Base-by-base conservation (phyloP, 148 eudicot genomes). In the Chenopodium album region DNA sequence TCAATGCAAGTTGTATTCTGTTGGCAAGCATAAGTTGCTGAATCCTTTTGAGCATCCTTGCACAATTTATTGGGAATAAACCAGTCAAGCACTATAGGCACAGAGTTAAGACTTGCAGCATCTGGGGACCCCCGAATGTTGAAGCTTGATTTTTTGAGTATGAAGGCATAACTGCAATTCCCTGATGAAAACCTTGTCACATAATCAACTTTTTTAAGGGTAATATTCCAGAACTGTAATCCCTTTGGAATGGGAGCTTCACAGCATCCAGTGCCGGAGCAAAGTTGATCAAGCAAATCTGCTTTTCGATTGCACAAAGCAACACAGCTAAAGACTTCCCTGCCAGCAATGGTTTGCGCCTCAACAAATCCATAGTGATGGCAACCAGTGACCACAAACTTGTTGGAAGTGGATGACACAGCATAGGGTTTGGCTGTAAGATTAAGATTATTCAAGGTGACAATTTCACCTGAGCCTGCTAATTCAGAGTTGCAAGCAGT, bases 211-310 rank as follows among this genome's bases (percentile, higher is more conserved):
- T 11, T n/a, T 31, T 63, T 73, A 13, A 83, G 9, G 1, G 50
- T 50, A 9, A 72, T 54, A 31, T 48, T 50, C 14, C 74, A 73
- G n/a, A 47, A 65, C 63, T 71, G 80, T 71, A 82, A 59, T 11
- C 84, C 84, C 34, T 28, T 47, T 13, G 84, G 84, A 73, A 83
- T 37, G 11, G 78, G 72, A 78, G 76, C 81, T 78, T 83, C 78
- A 41, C 85, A 83, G 68, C 85, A 83, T 1, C 85, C 82, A 65
- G 78, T 26, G 29, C 85, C 82, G 9, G 47, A 68, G 34, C 85
- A 83, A 7, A 76, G n/a, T 10, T 65, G 16, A 14, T 73, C 82
- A 12, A 70, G 62, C 16, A 77, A 71, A 63, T 82, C 80, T 71
- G 26, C 72, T 0, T 77, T 32, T 44, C 67, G 28, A 13, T 75